A percentile compares a stretch with the other conserved stretches of the same genome.
phyloP scores from a whole-genome alignment of 2,329 filamentous ascomycete species.

The Alternaria conjuncta region DNA sequence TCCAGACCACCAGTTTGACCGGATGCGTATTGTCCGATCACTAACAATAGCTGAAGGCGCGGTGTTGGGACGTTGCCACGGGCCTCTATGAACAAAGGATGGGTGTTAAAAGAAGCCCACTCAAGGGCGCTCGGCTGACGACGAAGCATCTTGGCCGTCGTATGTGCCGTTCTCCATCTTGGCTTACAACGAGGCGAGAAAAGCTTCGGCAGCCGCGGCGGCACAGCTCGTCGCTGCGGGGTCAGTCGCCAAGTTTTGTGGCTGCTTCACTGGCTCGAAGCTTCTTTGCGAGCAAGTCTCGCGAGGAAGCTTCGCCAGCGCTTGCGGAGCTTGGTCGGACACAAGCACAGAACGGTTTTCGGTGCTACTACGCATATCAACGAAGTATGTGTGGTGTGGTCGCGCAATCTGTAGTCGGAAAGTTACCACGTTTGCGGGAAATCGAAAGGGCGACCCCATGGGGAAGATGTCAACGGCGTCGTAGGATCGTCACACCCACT shows the following conservation, averaged over 20 bases:
- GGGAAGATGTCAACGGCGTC: slow-evolving; percentile 21
- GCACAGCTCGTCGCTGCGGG: slow-evolving; percentile 22
- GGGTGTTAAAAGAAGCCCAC: slow-evolving; percentile 43
- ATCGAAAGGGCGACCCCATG: slow-evolving; percentile 27
- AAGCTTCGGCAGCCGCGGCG: slow-evolving; percentile 19
- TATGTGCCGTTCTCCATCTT: slow-evolving; percentile 16
- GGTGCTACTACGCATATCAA: slow-evolving; percentile 2
- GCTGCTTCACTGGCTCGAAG: slow-evolving; percentile 30
- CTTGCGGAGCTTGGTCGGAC: slow-evolving; percentile 29
- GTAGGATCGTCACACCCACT: slow-evolving; percentile 28
- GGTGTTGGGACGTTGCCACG: not conserved
- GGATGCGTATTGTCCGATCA: not conserved
- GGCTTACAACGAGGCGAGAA: slow-evolving; percentile 24
- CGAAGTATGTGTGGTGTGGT: not conserved
- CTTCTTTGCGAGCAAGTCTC: slow-evolving; percentile 27
- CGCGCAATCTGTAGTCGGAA: not conserved
- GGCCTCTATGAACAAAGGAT: slow-evolving; percentile 6
- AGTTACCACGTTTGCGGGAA: slow-evolving; percentile 8
- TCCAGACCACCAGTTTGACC: not conserved
- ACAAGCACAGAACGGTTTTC: slow-evolving; percentile 1
- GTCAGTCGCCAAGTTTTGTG: slow-evolving; percentile 35
- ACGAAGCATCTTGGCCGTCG: slow-evolving; percentile 11
- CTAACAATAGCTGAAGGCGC: not conserved
- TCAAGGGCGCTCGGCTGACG: slow-evolving; percentile 41
- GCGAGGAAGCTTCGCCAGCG: slow-evolving; percentile 30